phyloP scores from a whole-genome alignment of 495 filamentous ascomycete genomes.

The Trichoderma gamsii region DNA sequence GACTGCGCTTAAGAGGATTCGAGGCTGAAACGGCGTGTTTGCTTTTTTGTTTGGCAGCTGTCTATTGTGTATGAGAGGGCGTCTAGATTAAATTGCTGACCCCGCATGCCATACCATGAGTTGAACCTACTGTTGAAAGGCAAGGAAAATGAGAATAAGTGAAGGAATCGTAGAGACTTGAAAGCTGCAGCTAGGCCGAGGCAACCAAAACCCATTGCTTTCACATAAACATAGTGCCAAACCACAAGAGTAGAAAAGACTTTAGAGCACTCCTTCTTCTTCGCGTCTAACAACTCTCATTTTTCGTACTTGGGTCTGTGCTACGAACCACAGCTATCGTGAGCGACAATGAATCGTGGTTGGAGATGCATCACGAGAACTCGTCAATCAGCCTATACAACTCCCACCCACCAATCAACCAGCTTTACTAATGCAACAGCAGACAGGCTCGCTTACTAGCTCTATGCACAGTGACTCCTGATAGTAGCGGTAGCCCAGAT shows the following conservation, averaged over 20 bases:
- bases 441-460: not conserved
- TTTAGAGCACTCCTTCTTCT: not conserved
- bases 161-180: not conserved
- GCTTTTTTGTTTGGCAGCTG: not conserved
- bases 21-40: not conserved
- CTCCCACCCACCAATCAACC: not conserved
- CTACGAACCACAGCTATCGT: too few species aligned
- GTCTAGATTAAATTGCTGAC: not conserved
- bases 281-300: not conserved
- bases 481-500: not conserved
- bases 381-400: not conserved
- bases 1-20: not conserved
- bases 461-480: not conserved
- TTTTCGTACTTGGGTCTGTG: not conserved
- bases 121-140: not conserved
- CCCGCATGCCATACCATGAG: not conserved
- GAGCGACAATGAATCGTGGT: not conserved
- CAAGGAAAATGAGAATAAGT: not conserved
- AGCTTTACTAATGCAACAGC: not conserved
- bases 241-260: not conserved
- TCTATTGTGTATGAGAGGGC: not conserved
- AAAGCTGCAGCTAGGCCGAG: not conserved
- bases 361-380: slow-evolving; percentile 4
- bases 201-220: not conserved
- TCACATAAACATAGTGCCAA: not conserved